Evolutionary conservation across 257 asterid species (phyloP), one percentile per base, ranked within the genome.

Genomic region (Petunia secreta): DNA sequence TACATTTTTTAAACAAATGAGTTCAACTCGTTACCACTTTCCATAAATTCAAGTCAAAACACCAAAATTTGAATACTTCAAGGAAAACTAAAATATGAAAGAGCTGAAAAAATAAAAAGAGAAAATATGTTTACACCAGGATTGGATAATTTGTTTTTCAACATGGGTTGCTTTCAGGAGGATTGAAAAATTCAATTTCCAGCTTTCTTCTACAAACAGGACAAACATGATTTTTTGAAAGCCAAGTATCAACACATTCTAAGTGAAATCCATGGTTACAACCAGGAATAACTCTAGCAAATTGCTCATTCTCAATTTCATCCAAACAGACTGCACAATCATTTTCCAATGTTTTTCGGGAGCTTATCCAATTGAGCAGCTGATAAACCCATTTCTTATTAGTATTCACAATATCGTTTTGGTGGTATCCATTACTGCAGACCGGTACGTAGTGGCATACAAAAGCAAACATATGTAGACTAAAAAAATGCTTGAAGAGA

Each of bases 291-390:
- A 91, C 36, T 9, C 94, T 82, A 2, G 97, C 97, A 71, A 86
- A 82, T 67, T 94, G 92, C 38, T 92, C 91, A 13, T 53, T 15
- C 80, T 82, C 90, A 60, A 94, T 92, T 5, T 89, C 92, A 48
- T 94, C 98, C 86, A 94, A 82, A n/a, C 98, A 94, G 3, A 94
- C 92, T 8, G 96, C 97, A 73, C 98, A 94, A 39, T 94, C 98
- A 0, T 82, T 75, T 36, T 87, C 90, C 83, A 91, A 87, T 77
- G 8, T 89, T 88, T 74, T 66, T 87, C 0, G 98, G 97, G 5
- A 94, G 83, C 55, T 91, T 94, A 37, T 73, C 78, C 15, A 73
- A 73, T 50, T 73, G 62, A 4, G 62, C 78, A 1, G 60, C 78
- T 5, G 60, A 34, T 6, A 73, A 44, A 5, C 78, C 78, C 0